Base-by-base conservation (phyloP, 805 yeast genomes). In the Barnettozyma californica region DNA sequence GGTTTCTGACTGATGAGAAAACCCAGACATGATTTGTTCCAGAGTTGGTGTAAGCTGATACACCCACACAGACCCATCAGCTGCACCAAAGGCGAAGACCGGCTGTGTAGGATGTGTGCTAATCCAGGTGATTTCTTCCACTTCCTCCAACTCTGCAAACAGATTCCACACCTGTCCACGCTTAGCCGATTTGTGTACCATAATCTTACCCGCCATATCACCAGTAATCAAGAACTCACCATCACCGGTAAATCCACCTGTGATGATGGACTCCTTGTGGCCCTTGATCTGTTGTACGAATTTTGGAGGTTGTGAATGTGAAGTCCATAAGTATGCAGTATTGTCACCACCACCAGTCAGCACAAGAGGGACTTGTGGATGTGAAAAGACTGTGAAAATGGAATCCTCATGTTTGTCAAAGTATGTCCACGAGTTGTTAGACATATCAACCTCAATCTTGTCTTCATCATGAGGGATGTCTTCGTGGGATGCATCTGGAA, bases 331-430 rank as follows among this genome's bases (percentile, higher is more conserved):
- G 63, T 80, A 87, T 1, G 91, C 97, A 23, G 80, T 73, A 65
- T 92, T 83, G 66, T 94, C 99, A 50, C 96, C 98, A 38, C 97
- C 98, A 27, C 99, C 99, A 20, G 92, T 77, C n/a, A 83, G 84
- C 9, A 87, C 94, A 65, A 84, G 66, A 16, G 97, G 97, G 51
- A 90, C 73, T 7, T 74, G 74, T 36, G 97, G 97, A 64, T 94
- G 97, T 7, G 82, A 70, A 44, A 87, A 79, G n/a, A 94, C 74
- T 13, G 86, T 74, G 67, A 86, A 92, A 4, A 92, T 78, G 2
- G 97, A 88, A 66, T 94, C 99, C 47, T 78, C 75, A 63, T 94
- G 99, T 56, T 77, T 76, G 63, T 94, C 99, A 65, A 94, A 94
- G 66, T 88, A 94, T 0, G 88, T 73, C 70, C 84, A 78, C 8